phyloP scores from a whole-genome alignment of 2,329 filamentous ascomycete species.

The Endocalyx cinctus region DNA sequence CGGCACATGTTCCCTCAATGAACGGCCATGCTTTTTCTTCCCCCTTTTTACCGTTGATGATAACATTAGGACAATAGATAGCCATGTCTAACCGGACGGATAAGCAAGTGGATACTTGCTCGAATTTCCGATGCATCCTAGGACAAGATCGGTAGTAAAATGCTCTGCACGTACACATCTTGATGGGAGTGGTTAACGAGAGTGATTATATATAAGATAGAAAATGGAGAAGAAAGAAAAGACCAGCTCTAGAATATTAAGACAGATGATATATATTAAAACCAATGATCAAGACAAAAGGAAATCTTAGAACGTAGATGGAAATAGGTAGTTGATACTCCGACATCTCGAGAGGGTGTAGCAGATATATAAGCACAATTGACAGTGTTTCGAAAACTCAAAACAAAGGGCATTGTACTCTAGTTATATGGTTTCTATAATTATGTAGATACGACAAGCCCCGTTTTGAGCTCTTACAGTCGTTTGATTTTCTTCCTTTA shows the following conservation, averaged over 20 bases:
- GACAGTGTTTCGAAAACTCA: too few species aligned
- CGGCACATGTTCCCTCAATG: slow-evolving; percentile 13
- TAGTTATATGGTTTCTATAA: too few species aligned
- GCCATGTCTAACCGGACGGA: slow-evolving; percentile 19
- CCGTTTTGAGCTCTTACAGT: too few species aligned
- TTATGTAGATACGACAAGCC: too few species aligned
- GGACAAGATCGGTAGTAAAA: slow-evolving; percentile 7
- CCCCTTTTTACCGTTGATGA: slow-evolving; percentile 11
- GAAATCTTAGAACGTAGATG: too few species aligned
- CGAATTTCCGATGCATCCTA: slow-evolving; percentile 7
- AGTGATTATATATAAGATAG: too few species aligned
- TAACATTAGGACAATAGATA: slow-evolving; percentile 11
- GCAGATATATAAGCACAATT: too few species aligned
- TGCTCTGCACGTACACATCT: slow-evolving; percentile 15
- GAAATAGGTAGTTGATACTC: slow-evolving; percentile 4
- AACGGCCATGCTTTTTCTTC: slow-evolving; percentile 2
- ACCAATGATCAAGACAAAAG: background rate
- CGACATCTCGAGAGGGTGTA: too few species aligned
- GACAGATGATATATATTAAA: background rate
- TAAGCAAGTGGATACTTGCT: slow-evolving; percentile 15
- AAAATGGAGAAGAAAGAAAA: background rate
- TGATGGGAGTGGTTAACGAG: too few species aligned
- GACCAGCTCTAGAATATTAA: background rate
- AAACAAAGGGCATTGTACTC: too few species aligned
- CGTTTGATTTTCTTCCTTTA: too few species aligned